Percentiles rank a stretch among this genome's conserved stretches.
Conservation (phyloP, 2,329 filamentous ascomycete species). For the Arachnopeziza araneosa region DNA sequence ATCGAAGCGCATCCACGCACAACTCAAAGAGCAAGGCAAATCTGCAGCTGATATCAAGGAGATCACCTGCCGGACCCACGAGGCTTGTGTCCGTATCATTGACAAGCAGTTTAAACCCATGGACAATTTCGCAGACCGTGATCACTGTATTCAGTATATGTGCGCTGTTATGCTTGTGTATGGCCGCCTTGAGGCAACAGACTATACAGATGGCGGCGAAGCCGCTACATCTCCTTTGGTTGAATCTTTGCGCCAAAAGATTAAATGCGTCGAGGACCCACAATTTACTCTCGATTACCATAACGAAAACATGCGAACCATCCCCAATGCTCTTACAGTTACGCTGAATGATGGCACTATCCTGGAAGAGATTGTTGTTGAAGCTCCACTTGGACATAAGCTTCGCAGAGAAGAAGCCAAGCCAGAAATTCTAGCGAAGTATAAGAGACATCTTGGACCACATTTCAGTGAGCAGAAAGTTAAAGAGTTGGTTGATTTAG, state of each 20-base stretch:
- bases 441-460: constrained; percentile 81
- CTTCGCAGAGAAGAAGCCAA: constrained; percentile 93
- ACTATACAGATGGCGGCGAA: constrained; percentile 90
- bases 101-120: constrained; percentile 99
- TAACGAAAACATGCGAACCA: constrained; percentile 85
- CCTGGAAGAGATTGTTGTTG: constrained; percentile 83
- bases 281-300: constrained; percentile 96
- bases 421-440: constrained; percentile 94
- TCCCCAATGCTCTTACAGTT: constrained; percentile 94
- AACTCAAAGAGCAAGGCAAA: constrained; percentile 81
- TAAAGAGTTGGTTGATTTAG: constrained; percentile 75
- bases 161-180: constrained; percentile 92
- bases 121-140: constrained; percentile 99
- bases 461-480: constrained; percentile 76
- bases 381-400: constrained; percentile 90
- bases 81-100: constrained; percentile 97
- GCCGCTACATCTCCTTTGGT: constrained; percentile 85
- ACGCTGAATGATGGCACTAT: constrained; percentile 91
- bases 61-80: constrained; percentile 92
- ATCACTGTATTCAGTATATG: constrained; percentile 99
- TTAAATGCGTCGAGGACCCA: constrained; percentile 93
- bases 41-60: constrained; percentile 88
- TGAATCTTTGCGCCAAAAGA: constrained; percentile 86
- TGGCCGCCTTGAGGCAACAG: constrained; percentile 84
- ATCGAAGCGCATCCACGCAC: constrained; percentile 78